Base-by-base conservation (phyloP, 176 grass and related monocot species). In the Coix lacrymajobi region DNA sequence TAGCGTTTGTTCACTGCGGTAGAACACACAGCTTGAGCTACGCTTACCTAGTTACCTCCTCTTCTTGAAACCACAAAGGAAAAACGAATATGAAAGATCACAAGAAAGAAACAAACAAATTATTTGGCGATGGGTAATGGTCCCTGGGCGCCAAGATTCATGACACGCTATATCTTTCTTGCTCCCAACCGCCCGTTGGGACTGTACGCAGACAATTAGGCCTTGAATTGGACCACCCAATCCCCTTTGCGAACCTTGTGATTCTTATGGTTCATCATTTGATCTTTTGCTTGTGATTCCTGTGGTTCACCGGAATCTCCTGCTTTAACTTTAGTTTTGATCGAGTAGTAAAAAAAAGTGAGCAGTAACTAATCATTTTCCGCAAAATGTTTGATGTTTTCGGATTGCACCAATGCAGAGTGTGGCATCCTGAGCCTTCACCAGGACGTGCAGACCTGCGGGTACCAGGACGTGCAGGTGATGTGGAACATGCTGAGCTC, bases 401-500 rank as follows among this genome's bases (percentile, higher is more conserved):
- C 3, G 0, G 31, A 38, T 20, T 28, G 37, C n/a, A 71, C 29
- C 69, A 37, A 41, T 82, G 79, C 87, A 99, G 96, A 90, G 81
- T 73, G 85, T 66, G 96, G 96, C 8, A 88, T 93, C 40, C 83
- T 96, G 30, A 94, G 73, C 30, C 89, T 99, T 13, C 87, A 90
- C 73, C 85, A 93, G 64, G 96, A 99, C 76, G 96, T 99, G 89
- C 93, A 99, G 57, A 99, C 91, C 39, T 99, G 96, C 49, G 91
- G 90, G 14, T 99, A 99, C 79, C 73, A 93, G 71, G 96, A 99
- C 80, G 96, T 99, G 87, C 91, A 96, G 43, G 96, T 96, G 51
- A 99, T 99, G 96, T 99, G 93, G 96, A 90, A 89, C 84, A 99
- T 99, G 79, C 71, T 99, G 67, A 91, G 87, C 57, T 77, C 84